Conservation (phyloP, 805 yeast species). For the Starmerella ratchasimensis region DNA sequence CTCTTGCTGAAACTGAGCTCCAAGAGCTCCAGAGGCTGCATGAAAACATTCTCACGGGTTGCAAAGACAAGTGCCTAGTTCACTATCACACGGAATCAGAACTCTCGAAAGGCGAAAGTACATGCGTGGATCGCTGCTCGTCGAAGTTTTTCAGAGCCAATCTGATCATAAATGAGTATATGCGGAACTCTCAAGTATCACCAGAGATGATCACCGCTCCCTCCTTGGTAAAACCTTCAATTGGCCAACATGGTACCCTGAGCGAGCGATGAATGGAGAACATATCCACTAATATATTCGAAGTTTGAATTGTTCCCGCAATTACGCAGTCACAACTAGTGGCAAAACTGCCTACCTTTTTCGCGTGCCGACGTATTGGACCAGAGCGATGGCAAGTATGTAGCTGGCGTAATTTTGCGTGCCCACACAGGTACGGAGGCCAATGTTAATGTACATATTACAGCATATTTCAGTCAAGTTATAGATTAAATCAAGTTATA, state of each 20-base stretch:
- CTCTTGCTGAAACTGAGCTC: constrained; percentile 27
- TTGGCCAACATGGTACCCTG: constrained; percentile 17
- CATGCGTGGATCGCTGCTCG: constrained; percentile 79
- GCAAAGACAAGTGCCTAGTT: constrained; percentile 69
- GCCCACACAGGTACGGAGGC: too few species aligned
- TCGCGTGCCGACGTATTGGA: too few species aligned
- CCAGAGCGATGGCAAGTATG: too few species aligned
- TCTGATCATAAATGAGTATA: constrained; percentile 25
- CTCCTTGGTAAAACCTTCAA: constrained; percentile 12
- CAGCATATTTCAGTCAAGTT: too few species aligned
- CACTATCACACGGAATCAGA: constrained; percentile 77
- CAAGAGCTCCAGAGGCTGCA: constrained; percentile 24
- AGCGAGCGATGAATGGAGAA: not conserved
- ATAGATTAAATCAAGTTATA: too few species aligned
- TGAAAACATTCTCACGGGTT: constrained; percentile 38
- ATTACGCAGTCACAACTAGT: too few species aligned
- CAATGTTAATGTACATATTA: too few species aligned
- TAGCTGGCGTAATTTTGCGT: too few species aligned
- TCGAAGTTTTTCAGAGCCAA: constrained; percentile 64
- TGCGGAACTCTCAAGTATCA: constrained; percentile 15
- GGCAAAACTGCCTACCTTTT: too few species aligned
- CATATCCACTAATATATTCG: not conserved
- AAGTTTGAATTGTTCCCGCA: too few species aligned
- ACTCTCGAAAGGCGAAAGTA: constrained; percentile 66
- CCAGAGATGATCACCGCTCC: constrained; percentile 13